These are phyloP conservation scores for Thyridium curvatum DNA, from an alignment of 2,329 filamentous ascomycete genomes.

Conservation along the genomic window DNA sequence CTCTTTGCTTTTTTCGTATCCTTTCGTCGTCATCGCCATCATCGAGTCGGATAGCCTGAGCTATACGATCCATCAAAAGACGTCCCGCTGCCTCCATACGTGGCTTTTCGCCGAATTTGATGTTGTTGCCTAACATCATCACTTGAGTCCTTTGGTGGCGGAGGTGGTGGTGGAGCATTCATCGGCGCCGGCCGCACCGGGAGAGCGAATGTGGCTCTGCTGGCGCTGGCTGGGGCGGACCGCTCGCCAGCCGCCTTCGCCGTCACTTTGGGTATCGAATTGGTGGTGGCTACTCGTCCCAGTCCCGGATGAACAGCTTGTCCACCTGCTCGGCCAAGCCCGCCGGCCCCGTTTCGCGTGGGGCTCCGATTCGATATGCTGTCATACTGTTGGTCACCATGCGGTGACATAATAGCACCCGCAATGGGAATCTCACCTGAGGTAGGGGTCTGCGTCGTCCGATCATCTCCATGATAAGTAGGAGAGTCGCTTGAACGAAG, in stretches of 20 bases:
- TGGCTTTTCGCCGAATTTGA: too few species aligned
- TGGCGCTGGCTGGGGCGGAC: slow-evolving; percentile 33
- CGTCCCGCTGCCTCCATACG: too few species aligned
- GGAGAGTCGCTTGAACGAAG: slow-evolving; percentile 60
- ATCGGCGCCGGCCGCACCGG: slow-evolving; percentile 59
- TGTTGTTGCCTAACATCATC: too few species aligned
- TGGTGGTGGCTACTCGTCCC: slow-evolving; percentile 44
- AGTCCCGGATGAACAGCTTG: slow-evolving; percentile 44
- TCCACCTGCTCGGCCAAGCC: slow-evolving; percentile 38
- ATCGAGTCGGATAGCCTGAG: too few species aligned
- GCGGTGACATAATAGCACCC: slow-evolving; percentile 49
- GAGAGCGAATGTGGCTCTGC: slow-evolving; percentile 50
- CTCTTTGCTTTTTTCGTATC: too few species aligned
- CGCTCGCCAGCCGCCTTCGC: slow-evolving; percentile 17
- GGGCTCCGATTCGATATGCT: slow-evolving; percentile 43
- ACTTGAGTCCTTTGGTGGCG: slow-evolving; percentile 29
- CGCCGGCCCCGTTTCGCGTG: slow-evolving; percentile 36
- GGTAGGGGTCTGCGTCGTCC: slow-evolving; percentile 54
- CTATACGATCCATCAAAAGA: too few species aligned
- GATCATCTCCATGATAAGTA: slow-evolving; percentile 39
- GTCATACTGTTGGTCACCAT: slow-evolving; percentile 32
- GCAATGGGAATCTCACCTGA: slow-evolving; percentile 67
- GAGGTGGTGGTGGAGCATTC: slow-evolving; percentile 51
- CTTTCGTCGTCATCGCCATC: too few species aligned
- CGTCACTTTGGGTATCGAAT: slow-evolving; percentile 44